Evolutionary conservation across 225 moss, liverwort and hornwort species (phyloP).

Genomic region (Marchantia paleacea): DNA sequence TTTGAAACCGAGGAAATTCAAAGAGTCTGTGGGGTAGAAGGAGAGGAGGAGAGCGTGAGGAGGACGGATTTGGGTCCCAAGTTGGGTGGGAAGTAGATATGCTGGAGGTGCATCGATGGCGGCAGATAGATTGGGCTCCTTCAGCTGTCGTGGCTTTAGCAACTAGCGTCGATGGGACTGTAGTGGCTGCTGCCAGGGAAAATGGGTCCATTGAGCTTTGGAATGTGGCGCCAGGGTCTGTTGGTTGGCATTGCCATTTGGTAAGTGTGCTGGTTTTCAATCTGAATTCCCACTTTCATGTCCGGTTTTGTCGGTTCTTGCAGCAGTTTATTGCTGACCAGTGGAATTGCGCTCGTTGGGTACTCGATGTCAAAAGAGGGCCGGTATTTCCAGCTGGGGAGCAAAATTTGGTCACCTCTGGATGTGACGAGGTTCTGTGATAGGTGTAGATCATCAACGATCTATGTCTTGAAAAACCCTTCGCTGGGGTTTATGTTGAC

Average conservation of each 20-base stretch:
- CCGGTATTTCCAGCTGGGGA: not conserved
- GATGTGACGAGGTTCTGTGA: not conserved
- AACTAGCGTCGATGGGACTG: constrained; percentile 81
- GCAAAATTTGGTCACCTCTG: not conserved
- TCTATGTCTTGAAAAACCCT: not conserved
- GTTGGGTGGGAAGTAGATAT: constrained; percentile 49
- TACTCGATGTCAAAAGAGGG: not conserved
- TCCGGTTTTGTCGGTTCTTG: not conserved
- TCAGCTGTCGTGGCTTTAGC: constrained; percentile 90
- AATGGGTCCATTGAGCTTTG: constrained; percentile 87
- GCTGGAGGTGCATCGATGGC: constrained; percentile 99
- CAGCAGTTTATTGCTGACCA: not conserved
- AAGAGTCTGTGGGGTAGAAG: not conserved
- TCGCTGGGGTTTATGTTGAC: not conserved
- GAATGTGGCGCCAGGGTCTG: constrained; percentile 93
- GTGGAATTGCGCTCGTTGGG: not conserved
- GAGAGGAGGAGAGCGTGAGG: not conserved
- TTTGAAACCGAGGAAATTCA: not conserved
- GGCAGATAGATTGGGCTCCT: constrained; percentile 97
- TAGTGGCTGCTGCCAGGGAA: constrained; percentile 88
- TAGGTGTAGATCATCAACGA: not conserved
- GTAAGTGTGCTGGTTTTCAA: constrained; percentile 31
- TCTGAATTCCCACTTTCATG: not conserved
- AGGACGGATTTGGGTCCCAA: not conserved
- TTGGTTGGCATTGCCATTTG: constrained; percentile 95